Base-by-base conservation (phyloP, 805 yeast genomes). In the Diddensiella caesifluorescens region DNA sequence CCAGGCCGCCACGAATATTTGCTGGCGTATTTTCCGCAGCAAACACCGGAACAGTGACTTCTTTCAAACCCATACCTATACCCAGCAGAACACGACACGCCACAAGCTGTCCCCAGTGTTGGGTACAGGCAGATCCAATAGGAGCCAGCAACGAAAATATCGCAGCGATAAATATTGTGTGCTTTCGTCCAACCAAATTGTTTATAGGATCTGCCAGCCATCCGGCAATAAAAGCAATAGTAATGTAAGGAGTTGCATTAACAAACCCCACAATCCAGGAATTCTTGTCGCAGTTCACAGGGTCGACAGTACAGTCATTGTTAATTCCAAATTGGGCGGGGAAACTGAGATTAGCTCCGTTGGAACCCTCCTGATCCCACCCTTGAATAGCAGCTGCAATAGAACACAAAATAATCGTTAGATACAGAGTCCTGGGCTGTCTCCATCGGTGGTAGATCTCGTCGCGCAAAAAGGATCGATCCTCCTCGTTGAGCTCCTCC, bases 21-120 rank as follows among this genome's bases (percentile, higher is more conserved):
- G 81, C 70, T 42, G 70, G 88, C 12, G 86, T 75, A 20, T 83
- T 79, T 62, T 83, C 85, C 28, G 88, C 81, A 65, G 79, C 77
- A 59, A 80, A 83, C 54, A 84, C 65, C 36, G 92, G 88, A 23
- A 81, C 83, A 45, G 80, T 49, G 4, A 53, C 47, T 40, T 56
- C 53, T 31, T 54, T 42, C 16, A 48, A 30, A 29, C 61, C 61
- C 21, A 52, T 47, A 7, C 58, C 62, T 26, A 54, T 27, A 4
- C 61, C 62, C 21, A 53, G 48, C 25, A 77, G 57, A 38, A 77
- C 73, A 64, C 90, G 71, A 22, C 83, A 85, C 49, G 78, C 62
- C 40, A 81, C 76, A 42, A 83, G 77, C 52, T 79, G 83, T 52
- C 69, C 74, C 76, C 82, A 73, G 41, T 66, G 70, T 50, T 77